phyloP scores from a whole-genome alignment of 2,329 filamentous ascomycete genomes.

The Ophiognomonia clavigignenti-juglandacearum region DNA sequence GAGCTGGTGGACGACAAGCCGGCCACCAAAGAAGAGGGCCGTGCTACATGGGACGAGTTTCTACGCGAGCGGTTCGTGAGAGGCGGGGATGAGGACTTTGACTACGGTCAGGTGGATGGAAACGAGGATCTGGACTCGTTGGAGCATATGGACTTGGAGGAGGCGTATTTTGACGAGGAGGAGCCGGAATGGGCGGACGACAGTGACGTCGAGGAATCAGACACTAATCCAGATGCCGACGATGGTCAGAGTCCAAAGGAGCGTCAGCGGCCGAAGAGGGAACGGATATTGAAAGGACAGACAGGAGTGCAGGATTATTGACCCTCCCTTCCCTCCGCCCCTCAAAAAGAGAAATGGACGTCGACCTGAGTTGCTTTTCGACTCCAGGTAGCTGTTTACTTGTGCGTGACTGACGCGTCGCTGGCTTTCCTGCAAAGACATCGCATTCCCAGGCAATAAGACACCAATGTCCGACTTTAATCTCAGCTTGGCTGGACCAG shows the following conservation, averaged over 20 bases:
- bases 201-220: conserved; percentile 20
- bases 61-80: conserved; percentile 70
- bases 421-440: too few relatives aligned
- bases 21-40: conserved; percentile 60
- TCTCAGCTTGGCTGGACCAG: too few relatives aligned
- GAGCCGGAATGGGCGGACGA: conserved; percentile 61
- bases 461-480: too few relatives aligned
- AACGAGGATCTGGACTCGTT: conserved; percentile 66
- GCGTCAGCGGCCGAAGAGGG: conserved; percentile 19
- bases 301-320: conserved; percentile 71
- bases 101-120: conserved; percentile 66
- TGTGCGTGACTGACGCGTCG: too few relatives aligned
- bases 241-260: conserved; percentile 20
- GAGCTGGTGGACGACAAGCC: conserved; percentile 40
- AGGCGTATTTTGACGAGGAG: conserved; percentile 77
- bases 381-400: too few relatives aligned
- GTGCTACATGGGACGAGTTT: conserved; percentile 64
- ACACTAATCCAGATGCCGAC: conserved; percentile 24
- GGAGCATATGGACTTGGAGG: conserved; percentile 58
- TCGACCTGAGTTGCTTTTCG: too few relatives aligned
- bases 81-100: conserved; percentile 73
- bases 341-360: too few relatives aligned
- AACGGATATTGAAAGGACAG: conserved; percentile 43
- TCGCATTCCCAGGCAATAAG: too few relatives aligned
- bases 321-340: too few relatives aligned